Conservation (phyloP, 805 yeast species). For the Wickerhamiella musiphila region DNA sequence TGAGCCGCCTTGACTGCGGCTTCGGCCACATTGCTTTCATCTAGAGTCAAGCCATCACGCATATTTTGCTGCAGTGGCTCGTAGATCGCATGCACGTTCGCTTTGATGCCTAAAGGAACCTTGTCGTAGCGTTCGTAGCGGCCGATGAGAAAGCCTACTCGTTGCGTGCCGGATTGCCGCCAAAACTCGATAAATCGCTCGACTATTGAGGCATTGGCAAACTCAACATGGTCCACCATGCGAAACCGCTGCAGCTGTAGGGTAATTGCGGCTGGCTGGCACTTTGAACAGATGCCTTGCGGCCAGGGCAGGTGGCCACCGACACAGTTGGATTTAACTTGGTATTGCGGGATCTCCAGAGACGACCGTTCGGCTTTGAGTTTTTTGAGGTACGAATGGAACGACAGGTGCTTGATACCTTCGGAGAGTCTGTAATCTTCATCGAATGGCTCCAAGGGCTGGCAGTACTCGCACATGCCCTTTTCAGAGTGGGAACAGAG, state of each 20-base stretch:
- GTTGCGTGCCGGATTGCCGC: constrained; percentile 77
- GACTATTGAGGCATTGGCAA: constrained; percentile 53
- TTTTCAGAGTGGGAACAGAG: constrained; percentile 77
- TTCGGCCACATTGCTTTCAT: constrained; percentile 19
- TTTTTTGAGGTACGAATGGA: constrained; percentile 65
- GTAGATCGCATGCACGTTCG: constrained; percentile 81
- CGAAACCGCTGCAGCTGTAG: constrained; percentile 77
- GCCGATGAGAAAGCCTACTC: constrained; percentile 77
- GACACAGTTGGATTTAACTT: constrained; percentile 42
- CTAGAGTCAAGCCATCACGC: constrained; percentile 66
- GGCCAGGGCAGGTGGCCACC: constrained; percentile 92
- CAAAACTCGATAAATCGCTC: constrained; percentile 79
- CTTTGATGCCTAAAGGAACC: constrained; percentile 87
- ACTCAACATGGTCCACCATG: constrained; percentile 96
- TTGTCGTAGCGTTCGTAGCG: constrained; percentile 57
- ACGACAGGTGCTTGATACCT: constrained; percentile 73
- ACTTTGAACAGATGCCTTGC: constrained; percentile 80
- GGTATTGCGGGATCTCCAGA: constrained; percentile 43
- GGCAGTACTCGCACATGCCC: constrained; percentile 97
- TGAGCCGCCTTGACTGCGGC: constrained; percentile 31
- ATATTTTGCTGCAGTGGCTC: constrained; percentile 86
- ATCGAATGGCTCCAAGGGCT: constrained; percentile 94
- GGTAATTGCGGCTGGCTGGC: constrained; percentile 93
- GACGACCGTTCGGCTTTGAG: constrained; percentile 51
- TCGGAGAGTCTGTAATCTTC: constrained; percentile 52